A percentile compares a stretch with the other conserved stretches of the same genome.
Evolutionary conservation across 2,329 filamentous ascomycete genomes (phyloP).

Genomic region (Venturia nashicola): DNA sequence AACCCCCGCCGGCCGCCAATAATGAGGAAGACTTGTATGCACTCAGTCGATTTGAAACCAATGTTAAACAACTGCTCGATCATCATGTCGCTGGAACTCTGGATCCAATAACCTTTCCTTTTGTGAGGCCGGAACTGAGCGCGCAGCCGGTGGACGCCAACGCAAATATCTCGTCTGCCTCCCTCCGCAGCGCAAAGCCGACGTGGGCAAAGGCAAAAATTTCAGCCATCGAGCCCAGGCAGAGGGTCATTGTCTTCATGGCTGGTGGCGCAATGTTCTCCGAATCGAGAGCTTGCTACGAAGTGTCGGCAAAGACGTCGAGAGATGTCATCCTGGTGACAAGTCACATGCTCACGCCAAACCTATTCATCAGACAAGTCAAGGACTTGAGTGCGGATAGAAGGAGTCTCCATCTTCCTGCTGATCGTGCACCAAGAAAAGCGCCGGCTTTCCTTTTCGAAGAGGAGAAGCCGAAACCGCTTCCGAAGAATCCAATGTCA

Average conservation of each 20-base stretch:
- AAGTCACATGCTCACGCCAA: slow-evolving; percentile 84
- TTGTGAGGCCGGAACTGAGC: slow-evolving; percentile 43
- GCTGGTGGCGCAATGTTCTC: slow-evolving; percentile 91
- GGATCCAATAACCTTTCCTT: slow-evolving; percentile 33
- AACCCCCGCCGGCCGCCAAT: slow-evolving; percentile 39
- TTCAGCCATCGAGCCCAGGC: slow-evolving; percentile 65
- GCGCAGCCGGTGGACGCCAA: slow-evolving; percentile 48
- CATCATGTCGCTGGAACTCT: slow-evolving; percentile 36
- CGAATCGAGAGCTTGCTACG: slow-evolving; percentile 81
- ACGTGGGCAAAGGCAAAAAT: slow-evolving; percentile 85
- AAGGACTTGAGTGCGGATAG: slow-evolving; percentile 66
- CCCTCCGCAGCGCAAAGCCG: slow-evolving; percentile 80
- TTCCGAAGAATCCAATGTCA: not conserved
- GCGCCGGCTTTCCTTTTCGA: slow-evolving; percentile 82
- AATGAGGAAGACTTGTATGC: slow-evolving; percentile 59
- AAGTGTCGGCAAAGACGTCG: slow-evolving; percentile 58
- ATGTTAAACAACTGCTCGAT: slow-evolving; percentile 73
- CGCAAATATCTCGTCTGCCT: slow-evolving; percentile 38
- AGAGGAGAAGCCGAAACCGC: slow-evolving; percentile 40
- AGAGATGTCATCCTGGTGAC: slow-evolving; percentile 82
- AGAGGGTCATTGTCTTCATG: slow-evolving; percentile 87
- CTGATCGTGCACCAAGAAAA: slow-evolving; percentile 66
- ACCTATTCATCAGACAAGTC: slow-evolving; percentile 71
- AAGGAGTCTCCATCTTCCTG: slow-evolving; percentile 65
- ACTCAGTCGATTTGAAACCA: slow-evolving; percentile 77